Conservation (phyloP, 108 stramenopile genomes). For the Cyclostephanos invisitatus region DNA sequence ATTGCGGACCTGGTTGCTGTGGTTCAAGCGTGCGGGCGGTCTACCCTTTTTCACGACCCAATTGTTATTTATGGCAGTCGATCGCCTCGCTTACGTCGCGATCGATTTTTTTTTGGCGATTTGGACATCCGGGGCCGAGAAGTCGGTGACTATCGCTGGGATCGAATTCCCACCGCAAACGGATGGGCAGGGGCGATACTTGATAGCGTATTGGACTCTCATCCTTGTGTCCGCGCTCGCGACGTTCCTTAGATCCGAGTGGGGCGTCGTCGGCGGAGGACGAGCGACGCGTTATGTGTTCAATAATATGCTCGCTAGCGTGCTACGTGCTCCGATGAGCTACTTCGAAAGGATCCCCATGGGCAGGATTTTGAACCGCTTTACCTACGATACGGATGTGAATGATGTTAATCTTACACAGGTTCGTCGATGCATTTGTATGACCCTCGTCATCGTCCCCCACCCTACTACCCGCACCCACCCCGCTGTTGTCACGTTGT, state of each 20-base stretch:
- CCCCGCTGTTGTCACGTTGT: no score
- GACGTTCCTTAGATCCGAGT: conserved; percentile 57
- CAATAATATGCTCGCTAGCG: conserved; percentile 47
- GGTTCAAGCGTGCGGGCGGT: conserved; percentile 85
- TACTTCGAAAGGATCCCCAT: conserved; percentile 95
- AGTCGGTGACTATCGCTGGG: conserved; percentile 57
- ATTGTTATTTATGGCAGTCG: conserved; percentile 62
- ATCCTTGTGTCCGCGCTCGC: conserved; percentile 51
- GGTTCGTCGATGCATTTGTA: no score
- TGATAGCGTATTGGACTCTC: conserved; percentile 52
- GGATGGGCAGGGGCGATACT: conserved; percentile 69
- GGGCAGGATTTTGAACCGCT: conserved; percentile 92
- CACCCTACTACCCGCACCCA: no score
- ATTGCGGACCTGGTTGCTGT: conserved; percentile 70
- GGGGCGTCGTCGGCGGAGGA: conserved; percentile 53
- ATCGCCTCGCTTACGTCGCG: conserved; percentile 76
- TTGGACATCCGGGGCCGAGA: conserved; percentile 69
- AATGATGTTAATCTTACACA: conserved; percentile 67
- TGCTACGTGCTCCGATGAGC: conserved; percentile 74
- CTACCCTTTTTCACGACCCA: conserved; percentile 47
- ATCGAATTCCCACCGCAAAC: conserved; percentile 61
- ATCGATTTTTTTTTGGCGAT: conserved; percentile 83
- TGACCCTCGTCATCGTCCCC: no score
- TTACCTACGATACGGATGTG: conserved; percentile 88
- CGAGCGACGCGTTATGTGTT: conserved; percentile 32